phyloP scores from a whole-genome alignment of 2,329 filamentous ascomycete genomes.

The Calonectria leucothoes region DNA sequence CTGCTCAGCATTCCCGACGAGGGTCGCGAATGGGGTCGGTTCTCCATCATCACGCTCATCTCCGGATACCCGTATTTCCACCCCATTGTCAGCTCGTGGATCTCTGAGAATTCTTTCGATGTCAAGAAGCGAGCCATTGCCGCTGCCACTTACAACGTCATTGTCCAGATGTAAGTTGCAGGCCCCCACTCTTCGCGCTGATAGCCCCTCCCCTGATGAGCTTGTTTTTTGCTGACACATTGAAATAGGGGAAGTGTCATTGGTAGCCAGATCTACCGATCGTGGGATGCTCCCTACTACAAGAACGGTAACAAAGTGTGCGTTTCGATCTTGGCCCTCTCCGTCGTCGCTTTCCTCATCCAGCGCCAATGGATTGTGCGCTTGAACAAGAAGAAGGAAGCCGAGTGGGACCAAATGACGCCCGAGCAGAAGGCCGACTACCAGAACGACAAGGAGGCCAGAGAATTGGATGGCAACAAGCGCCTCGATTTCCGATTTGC shows the following conservation, averaged over 20 bases:
- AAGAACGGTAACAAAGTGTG: slow-evolving; percentile 68
- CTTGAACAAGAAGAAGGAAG: slow-evolving; percentile 62
- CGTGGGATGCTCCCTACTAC: slow-evolving; percentile 66
- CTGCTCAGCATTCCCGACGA: slow-evolving; percentile 61
- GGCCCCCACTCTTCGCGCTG: not conserved
- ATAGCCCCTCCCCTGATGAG: fast-evolving
- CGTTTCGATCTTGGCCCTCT: slow-evolving; percentile 62
- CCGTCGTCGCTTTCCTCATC: slow-evolving; percentile 60
- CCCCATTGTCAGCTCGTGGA: slow-evolving; percentile 63
- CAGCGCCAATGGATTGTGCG: slow-evolving; percentile 57
- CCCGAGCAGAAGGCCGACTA: slow-evolving; percentile 57
- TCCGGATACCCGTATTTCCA: slow-evolving; percentile 70
- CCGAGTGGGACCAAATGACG: slow-evolving; percentile 58
- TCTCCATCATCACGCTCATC: slow-evolving; percentile 62
- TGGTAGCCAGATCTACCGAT: slow-evolving; percentile 61
- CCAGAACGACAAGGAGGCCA: slow-evolving; percentile 55
- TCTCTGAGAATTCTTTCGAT: slow-evolving; percentile 61
- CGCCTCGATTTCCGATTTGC: slow-evolving; percentile 64
- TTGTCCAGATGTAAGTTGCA: slow-evolving; percentile 53
- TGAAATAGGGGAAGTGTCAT: slow-evolving; percentile 52
- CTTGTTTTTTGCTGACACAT: slow-evolving; percentile 11
- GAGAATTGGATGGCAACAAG: slow-evolving; percentile 61
- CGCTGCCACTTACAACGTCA: slow-evolving; percentile 60
- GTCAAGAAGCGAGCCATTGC: slow-evolving; percentile 62
- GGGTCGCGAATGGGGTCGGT: slow-evolving; percentile 63